Conservation (phyloP, 1,284 basidiomycete genomes). For the Prillingera fragicola region DNA sequence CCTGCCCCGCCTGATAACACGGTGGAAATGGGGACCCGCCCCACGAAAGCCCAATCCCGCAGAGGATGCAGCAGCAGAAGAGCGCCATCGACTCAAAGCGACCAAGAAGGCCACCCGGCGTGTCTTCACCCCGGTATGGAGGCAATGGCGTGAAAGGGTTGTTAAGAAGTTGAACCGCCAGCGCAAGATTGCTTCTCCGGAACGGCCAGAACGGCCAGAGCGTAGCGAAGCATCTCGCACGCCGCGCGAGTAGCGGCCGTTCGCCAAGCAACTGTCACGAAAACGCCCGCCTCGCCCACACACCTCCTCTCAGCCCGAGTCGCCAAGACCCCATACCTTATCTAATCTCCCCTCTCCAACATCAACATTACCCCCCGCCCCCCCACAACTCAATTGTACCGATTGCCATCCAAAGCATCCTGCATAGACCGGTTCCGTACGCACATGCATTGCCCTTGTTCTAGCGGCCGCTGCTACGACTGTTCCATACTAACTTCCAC, state of each 20-base stretch:
- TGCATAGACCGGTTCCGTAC: neutral
- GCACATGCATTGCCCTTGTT: neutral
- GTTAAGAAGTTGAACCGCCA: neutral
- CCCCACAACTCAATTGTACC: neutral
- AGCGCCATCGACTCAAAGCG: neutral
- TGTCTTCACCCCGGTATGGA: too few relatives aligned
- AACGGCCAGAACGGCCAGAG: too few relatives aligned
- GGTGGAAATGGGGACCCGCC: neutral
- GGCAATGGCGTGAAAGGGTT: slow-evolving; percentile 4
- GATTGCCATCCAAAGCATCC: neutral
- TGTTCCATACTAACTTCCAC: neutral
- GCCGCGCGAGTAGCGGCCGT: too few relatives aligned
- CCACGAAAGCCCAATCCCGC: too few relatives aligned
- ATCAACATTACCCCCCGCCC: neutral
- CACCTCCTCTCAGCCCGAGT: neutral
- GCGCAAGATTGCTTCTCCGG: too few relatives aligned
- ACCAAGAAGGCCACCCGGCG: too few relatives aligned
- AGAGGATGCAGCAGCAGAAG: neutral
- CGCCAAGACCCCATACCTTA: neutral
- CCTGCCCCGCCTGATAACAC: neutral
- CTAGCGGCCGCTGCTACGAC: neutral
- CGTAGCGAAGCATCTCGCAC: too few relatives aligned
- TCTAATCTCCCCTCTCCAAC: neutral
- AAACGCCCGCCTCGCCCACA: neutral
- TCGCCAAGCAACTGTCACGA: neutral